Evolutionary conservation across 148 eudicot genomes (phyloP), one percentile per base, ranked within the genome.

Genomic region (Rhododendron mucronatum): DNA sequence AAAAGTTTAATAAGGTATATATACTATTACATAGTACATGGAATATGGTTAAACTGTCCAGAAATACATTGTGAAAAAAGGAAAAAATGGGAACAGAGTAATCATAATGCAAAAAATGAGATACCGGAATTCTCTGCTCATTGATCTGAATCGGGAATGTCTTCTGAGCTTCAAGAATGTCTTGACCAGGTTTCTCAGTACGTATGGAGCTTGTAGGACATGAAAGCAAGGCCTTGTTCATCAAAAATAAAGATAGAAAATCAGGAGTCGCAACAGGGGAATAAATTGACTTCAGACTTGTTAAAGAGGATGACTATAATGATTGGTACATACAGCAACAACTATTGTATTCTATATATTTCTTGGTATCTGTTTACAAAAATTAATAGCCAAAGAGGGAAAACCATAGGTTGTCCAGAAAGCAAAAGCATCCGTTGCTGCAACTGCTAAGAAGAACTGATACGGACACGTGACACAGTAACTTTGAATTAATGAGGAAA

Each of bases 181-280:
- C 94, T 71, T 37, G 76, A 78, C 88, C 84, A 82, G 91, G 91
- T 47, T 85, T 86, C 87, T 88, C 90, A 21, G 92, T 92, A 82
- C 81, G 88, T 82, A 92, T 92, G 4, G 94, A 92, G 88, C 82
- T 90, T 65, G 94, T 90, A 39, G 94, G 94, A 81, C 92, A 92
- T 85, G 94, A 89, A 50, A 92, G 85, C 74, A 92, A 84, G 37
- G 94, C 94, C 94, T 92, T 23, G 26, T 86, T 23, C 28, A 67
- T 44, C 73, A 86, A 65, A 11, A 28, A 0, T 37, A 26, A 74
- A 47, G 5, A 5, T 26, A 53, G 47, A 86, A n/a, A 53, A 50
- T 48, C 41, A 73, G 53, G 30, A 82, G 41, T 44, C 28, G n/a
- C 33, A 39, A 45, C 6, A 26, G 10, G 37, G 47, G 11, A 18